phyloP scores from a whole-genome alignment of 73 alveolate species.

The Breviolum minutum region DNA sequence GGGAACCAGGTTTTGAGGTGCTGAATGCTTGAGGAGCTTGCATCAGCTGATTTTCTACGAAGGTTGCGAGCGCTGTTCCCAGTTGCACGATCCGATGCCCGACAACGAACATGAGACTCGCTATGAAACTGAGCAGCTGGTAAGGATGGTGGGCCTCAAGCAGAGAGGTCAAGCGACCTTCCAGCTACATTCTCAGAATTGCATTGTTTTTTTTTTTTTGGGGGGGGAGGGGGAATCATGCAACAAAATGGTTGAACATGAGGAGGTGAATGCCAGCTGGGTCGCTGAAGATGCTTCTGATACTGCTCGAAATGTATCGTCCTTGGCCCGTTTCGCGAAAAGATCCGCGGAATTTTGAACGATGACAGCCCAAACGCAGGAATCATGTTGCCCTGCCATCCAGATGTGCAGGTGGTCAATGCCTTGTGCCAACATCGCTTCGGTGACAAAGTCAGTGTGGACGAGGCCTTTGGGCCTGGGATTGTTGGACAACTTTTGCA shows the following conservation, averaged over 20 bases:
- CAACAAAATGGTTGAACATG: too few relatives aligned
- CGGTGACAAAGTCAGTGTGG: slow-evolving; percentile 69
- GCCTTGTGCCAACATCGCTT: slow-evolving; percentile 88
- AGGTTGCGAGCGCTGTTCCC: background rate
- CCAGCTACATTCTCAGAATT: background rate
- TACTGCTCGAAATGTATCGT: slow-evolving; percentile 28
- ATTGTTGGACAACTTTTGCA: background rate
- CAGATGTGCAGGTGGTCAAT: slow-evolving; percentile 45
- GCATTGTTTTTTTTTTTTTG: background rate
- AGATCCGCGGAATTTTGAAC: background rate
- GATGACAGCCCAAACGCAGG: too few relatives aligned
- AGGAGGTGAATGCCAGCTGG: slow-evolving; percentile 51
- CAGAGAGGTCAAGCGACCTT: slow-evolving; percentile 21
- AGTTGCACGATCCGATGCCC: too few relatives aligned
- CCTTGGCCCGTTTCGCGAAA: too few relatives aligned
- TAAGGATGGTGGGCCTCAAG: slow-evolving; percentile 53
- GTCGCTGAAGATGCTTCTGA: slow-evolving; percentile 53
- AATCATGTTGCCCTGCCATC: too few relatives aligned
- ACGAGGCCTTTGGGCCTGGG: background rate
- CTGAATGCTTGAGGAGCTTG: background rate
- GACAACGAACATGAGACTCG: too few relatives aligned
- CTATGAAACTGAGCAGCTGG: too few relatives aligned
- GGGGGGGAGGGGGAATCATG: too few relatives aligned
- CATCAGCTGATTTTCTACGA: slow-evolving; percentile 3
- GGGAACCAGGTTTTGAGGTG: too few relatives aligned